A percentile compares a stretch with the other conserved stretches of the same genome.
phyloP scores from a whole-genome alignment of 805 yeast species.

The Helenozyma rhizophorensis region DNA sequence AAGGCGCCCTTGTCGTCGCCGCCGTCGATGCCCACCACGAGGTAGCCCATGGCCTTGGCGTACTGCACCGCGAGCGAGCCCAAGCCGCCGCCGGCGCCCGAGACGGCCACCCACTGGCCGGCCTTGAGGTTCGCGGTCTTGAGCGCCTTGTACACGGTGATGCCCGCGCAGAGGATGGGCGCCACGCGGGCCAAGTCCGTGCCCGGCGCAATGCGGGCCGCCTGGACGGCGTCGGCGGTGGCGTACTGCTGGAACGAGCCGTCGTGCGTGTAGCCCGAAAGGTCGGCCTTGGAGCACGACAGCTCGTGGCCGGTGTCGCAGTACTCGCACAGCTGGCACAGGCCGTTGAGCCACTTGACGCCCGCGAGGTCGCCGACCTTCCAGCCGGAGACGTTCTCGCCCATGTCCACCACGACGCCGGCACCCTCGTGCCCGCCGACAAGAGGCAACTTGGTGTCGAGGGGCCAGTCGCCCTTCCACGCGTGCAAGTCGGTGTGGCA shows the following conservation, averaged over 20 bases:
- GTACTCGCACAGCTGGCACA: slow-evolving; percentile 8
- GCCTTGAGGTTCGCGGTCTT: slow-evolving; percentile 8
- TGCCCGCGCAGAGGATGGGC: slow-evolving; percentile 11
- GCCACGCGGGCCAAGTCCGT: slow-evolving; percentile 10
- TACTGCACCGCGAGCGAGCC: slow-evolving; percentile 11
- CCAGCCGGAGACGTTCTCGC: slow-evolving; percentile 8
- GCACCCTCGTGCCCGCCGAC: slow-evolving; percentile 13
- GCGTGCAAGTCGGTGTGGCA: slow-evolving; percentile 13
- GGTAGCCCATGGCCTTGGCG: slow-evolving; percentile 12
- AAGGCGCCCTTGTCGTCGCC: slow-evolving; percentile 9
- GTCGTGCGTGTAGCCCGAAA: slow-evolving; percentile 12
- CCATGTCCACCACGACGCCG: slow-evolving; percentile 10
- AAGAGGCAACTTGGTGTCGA: slow-evolving; percentile 9
- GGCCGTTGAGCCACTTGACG: slow-evolving; percentile 10
- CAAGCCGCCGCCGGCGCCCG: slow-evolving; percentile 12
- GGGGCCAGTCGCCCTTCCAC: slow-evolving; percentile 11
- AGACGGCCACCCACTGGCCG: slow-evolving; percentile 10
- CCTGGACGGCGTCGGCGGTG: slow-evolving; percentile 11
- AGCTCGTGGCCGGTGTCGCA: slow-evolving; percentile 9
- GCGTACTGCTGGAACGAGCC: slow-evolving; percentile 12
- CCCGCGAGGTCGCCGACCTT: slow-evolving; percentile 11
- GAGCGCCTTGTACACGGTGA: slow-evolving; percentile 12
- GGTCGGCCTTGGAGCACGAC: slow-evolving; percentile 7
- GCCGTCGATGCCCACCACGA: slow-evolving; percentile 10
- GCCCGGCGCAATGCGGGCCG: slow-evolving; percentile 8